phyloP scores from a whole-genome alignment of 805 yeast genomes.

The Lachancea dasiensis region DNA sequence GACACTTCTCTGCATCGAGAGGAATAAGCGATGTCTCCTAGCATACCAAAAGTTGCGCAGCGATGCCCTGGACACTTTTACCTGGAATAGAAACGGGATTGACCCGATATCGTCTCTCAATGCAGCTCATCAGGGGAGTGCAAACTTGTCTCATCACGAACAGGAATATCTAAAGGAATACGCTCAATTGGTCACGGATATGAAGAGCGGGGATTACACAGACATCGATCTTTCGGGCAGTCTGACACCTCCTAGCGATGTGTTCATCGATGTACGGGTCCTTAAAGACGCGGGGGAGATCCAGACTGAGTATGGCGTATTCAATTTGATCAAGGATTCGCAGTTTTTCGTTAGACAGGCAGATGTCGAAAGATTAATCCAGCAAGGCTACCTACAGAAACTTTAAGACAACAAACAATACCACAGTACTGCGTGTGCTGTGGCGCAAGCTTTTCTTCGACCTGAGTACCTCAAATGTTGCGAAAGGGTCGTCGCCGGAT shows the following conservation, averaged over 20 bases:
- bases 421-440: too few species aligned
- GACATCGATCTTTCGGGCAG: conserved; percentile 86
- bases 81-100: conserved; percentile 59
- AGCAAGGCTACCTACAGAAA: conserved; percentile 87
- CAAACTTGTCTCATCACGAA: conserved; percentile 62
- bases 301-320: conserved; percentile 95
- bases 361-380: conserved; percentile 89
- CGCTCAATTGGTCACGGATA: conserved; percentile 62
- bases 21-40: conserved; percentile 84
- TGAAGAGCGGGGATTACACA: conserved; percentile 64
- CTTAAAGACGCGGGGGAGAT: conserved; percentile 93
- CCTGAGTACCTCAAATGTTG: not conserved
- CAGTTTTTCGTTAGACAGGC: conserved; percentile 92
- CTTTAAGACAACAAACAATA: too few species aligned
- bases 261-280: conserved; percentile 91
- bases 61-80: conserved; percentile 54
- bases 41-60: conserved; percentile 78
- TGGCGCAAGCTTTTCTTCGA: too few species aligned
- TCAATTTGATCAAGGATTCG: conserved; percentile 85
- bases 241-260: conserved; percentile 84
- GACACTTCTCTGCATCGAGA: conserved; percentile 66
- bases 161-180: conserved; percentile 71
- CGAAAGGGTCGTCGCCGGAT: conserved; percentile 15
- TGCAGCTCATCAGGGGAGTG: conserved; percentile 20
- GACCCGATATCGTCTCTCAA: conserved; percentile 32